phyloP scores from a whole-genome alignment of 2,329 filamentous ascomycete species.

The Phaeosphaeriaceae sp. region DNA sequence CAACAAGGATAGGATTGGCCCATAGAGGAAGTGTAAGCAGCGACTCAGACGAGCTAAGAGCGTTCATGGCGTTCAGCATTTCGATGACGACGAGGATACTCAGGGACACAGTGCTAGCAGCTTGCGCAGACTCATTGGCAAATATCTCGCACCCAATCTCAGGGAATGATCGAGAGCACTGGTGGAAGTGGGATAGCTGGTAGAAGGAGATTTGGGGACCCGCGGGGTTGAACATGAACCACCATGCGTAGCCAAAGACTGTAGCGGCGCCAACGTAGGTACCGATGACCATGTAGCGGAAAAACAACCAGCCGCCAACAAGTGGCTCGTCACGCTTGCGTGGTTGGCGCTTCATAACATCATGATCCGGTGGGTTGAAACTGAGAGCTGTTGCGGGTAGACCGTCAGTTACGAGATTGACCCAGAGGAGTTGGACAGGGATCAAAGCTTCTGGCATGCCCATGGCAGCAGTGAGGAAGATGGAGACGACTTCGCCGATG shows the following conservation, averaged over 20 bases:
- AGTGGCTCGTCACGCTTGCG: constrained; percentile 91
- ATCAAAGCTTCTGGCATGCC: constrained; percentile 98
- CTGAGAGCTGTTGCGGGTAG: constrained; percentile 94
- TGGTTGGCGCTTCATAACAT: constrained; percentile 93
- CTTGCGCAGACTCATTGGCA: constrained; percentile 80
- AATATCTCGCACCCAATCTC: constrained; percentile 95
- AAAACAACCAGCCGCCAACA: constrained; percentile 94
- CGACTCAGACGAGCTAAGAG: constrained; percentile 91
- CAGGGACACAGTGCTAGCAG: constrained; percentile 90
- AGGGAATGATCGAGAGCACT: constrained; percentile 82
- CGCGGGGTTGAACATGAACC: constrained; percentile 94
- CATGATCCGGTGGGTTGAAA: constrained; percentile 98
- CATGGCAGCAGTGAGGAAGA: constrained; percentile 93
- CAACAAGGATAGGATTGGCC: constrained; percentile 98
- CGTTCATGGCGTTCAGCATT: constrained; percentile 99
- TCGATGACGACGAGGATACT: constrained; percentile 95
- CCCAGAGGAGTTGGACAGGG: constrained; percentile 96
- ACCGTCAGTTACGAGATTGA: constrained; percentile 97
- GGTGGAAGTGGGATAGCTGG: constrained; percentile 92
- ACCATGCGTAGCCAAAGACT: constrained; percentile 98
- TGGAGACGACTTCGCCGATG: constrained; percentile 98
- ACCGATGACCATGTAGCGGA: constrained; percentile 95
- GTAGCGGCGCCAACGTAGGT: constrained; percentile 94
- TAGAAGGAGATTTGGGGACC: constrained; percentile 92
- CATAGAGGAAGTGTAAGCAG: constrained; percentile 93